Evolutionary conservation across 208 protist species (phyloP).

Genomic region (Cochliopodium minus): DNA sequence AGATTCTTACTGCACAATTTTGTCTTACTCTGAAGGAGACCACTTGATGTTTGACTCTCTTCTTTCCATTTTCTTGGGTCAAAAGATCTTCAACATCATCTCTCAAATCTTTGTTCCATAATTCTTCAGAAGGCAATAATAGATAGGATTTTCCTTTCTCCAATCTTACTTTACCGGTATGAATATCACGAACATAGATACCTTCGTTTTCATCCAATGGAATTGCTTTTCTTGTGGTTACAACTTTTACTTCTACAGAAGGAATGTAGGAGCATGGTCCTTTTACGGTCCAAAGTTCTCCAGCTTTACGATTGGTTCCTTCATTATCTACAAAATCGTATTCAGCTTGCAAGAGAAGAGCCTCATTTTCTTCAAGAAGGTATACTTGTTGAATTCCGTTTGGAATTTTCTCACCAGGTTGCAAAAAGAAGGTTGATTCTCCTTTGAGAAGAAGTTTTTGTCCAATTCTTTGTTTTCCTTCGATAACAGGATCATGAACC

Average conservation of each 20-base stretch:
- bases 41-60: too few species aligned
- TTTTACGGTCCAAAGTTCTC: constrained; percentile 74
- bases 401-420: constrained; percentile 68
- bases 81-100: too few species aligned
- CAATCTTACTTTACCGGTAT: constrained; percentile 57
- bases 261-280: constrained; percentile 76
- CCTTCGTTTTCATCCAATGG: constrained; percentile 85
- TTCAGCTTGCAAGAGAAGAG: constrained; percentile 66
- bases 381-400: constrained; percentile 53
- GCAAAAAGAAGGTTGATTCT: constrained; percentile 72
- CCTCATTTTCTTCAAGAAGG: constrained; percentile 69
- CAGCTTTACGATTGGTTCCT: constrained; percentile 36
- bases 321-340: constrained; percentile 44
- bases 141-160: too few species aligned
- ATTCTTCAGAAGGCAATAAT: too few species aligned
- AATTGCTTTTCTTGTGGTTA: constrained; percentile 64
- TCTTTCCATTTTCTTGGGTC: too few species aligned
- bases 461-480: constrained; percentile 52
- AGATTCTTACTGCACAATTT: too few species aligned
- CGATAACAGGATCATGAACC: constrained; percentile 55
- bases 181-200: constrained; percentile 77
- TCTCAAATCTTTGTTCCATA: too few species aligned
- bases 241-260: constrained; percentile 53
- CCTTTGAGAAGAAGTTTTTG: constrained; percentile 55
- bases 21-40: too few species aligned